phyloP scores from a whole-genome alignment of 1,284 basidiomycete genomes.

The Malassezia arunalokei region DNA sequence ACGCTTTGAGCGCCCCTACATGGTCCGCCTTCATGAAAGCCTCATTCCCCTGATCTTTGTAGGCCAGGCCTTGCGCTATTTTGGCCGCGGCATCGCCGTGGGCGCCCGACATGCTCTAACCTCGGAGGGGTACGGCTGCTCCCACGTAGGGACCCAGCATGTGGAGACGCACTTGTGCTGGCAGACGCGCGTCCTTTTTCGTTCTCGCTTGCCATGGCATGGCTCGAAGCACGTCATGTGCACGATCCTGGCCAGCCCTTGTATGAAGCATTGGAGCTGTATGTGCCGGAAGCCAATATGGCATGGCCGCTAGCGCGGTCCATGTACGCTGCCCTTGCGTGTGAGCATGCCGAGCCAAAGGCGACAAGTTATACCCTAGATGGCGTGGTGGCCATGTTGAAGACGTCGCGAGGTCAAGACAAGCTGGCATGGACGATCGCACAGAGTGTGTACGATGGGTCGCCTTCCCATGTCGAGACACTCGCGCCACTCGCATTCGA shows the following conservation, averaged over 20 bases:
- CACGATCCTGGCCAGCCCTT: background rate
- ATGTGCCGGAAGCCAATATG: background rate
- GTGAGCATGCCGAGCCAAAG: background rate
- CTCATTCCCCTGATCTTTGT: slow-evolving; percentile 11
- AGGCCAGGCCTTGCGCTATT: background rate
- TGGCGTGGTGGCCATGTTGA: background rate
- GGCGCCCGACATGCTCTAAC: background rate
- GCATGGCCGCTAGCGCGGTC: background rate
- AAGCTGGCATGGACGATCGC: background rate
- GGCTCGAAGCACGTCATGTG: slow-evolving; percentile 2
- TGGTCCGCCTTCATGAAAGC: slow-evolving; percentile 1
- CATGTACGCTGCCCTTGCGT: background rate
- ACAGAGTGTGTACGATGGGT: background rate
- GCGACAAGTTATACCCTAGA: background rate
- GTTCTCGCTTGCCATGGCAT: background rate
- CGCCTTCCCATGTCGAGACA: background rate
- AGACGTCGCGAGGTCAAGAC: background rate
- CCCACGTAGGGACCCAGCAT: too few species aligned
- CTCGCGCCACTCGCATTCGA: background rate
- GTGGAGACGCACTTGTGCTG: too few species aligned
- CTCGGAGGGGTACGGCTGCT: background rate
- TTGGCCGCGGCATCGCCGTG: background rate
- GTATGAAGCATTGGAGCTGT: background rate
- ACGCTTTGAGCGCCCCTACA: slow-evolving; percentile 1
- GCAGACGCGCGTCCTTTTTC: background rate